Base-by-base conservation (phyloP, 2,329 filamentous ascomycete species). In the Claviceps purpurea region DNA sequence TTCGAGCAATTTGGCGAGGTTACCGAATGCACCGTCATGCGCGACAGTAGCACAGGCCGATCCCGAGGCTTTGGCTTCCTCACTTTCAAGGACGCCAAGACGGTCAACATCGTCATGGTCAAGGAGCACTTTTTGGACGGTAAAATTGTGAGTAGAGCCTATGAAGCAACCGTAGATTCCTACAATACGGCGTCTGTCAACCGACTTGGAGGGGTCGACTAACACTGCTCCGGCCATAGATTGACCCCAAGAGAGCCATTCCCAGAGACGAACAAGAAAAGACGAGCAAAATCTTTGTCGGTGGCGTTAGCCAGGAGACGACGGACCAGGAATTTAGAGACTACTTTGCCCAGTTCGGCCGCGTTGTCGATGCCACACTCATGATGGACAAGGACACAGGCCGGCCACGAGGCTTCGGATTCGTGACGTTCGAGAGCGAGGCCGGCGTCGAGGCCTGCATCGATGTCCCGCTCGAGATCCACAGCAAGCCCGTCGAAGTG, bases 301-400 rank as follows among this genome's bases (percentile, higher is more conserved):
- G 93, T 37, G 93, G 93, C 63, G 93, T 98, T 52, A 95, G 88
- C 68, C 93, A 97, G 70, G 93, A 98, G 63, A 93, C 91, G 0
- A 96, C 89, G 1, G 93, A 98, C 63, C 84, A 90, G 56, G 89
- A 97, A 65, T 98, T 98, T 67, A 89, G 89, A 64, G 85, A 93
- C 55, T 98, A 95, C 70, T 98, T 98, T 71, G 89, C 87, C 63
- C 88, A 95, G 63, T 98, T 97, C 62, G 93, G 93, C 30, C 84
- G 91, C 55, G 93, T 98, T 20, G 85, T 98, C 41, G 93, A 98
- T 70, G 93, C 93, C 2, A 98, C 93, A 0, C 81, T 98, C 2
- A 98, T 98, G 93, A 98, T 98, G 83, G 93, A 98, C 68, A 98
- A 98, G 70, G 93, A 98, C 67, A 98, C 93, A 1, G 93, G 93